A percentile compares a stretch with the other conserved stretches of the same genome.
phyloP scores from a whole-genome alignment of 148 eudicot species.

The Camellia lanceoleosa region DNA sequence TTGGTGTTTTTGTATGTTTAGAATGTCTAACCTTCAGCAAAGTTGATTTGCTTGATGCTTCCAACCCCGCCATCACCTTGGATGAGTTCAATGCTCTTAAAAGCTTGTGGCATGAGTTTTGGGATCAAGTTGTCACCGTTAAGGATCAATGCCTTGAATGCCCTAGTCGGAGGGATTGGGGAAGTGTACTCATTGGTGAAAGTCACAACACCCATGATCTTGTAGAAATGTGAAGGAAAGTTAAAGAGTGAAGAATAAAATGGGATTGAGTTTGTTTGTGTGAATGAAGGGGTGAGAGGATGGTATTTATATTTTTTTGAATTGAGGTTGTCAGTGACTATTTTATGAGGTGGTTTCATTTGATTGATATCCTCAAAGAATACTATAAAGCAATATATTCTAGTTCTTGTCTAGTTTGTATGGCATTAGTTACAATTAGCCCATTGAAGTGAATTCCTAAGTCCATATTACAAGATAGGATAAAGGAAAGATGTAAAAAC shows the following conservation, averaged over 20 bases:
- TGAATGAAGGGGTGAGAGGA: background rate
- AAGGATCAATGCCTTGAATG: slow-evolving; percentile 21
- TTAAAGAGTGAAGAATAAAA: background rate
- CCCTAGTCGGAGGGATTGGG: slow-evolving; percentile 26
- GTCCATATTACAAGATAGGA: background rate
- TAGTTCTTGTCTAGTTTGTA: too few relatives aligned
- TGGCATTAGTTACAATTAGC: background rate
- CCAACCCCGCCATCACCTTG: slow-evolving; percentile 31
- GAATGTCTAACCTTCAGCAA: slow-evolving; percentile 22
- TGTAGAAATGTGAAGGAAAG: background rate
- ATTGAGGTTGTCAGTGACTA: background rate
- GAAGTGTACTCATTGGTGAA: slow-evolving; percentile 16
- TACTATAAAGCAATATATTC: too few relatives aligned
- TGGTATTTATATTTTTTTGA: background rate
- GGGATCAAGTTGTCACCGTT: slow-evolving; percentile 31
- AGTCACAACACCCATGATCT: slow-evolving; percentile 26
- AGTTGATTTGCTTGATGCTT: slow-evolving; percentile 24
- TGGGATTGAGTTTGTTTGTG: background rate
- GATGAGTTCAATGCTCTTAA: slow-evolving; percentile 24
- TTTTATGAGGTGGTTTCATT: background rate
- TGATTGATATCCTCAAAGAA: background rate
- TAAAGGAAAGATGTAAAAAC: too few relatives aligned
- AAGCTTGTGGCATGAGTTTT: slow-evolving; percentile 25
- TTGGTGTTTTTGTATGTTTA: too few relatives aligned
- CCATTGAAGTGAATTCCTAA: background rate